Evolutionary conservation across 305 asterid species (phyloP), one percentile per base, ranked within the genome.

Genomic region (Solanum hybrid): DNA sequence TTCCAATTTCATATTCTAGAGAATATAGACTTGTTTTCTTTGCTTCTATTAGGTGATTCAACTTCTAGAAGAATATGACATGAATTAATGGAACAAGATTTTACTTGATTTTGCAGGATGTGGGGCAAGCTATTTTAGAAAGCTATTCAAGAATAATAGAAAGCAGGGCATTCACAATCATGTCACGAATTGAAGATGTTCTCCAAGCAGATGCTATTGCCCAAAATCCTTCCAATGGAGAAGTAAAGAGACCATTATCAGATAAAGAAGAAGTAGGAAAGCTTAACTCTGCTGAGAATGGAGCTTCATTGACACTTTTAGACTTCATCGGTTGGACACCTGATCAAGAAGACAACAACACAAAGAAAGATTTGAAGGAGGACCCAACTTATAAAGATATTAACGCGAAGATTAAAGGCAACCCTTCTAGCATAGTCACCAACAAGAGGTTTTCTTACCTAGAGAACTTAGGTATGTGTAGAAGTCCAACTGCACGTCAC

Each of bases 141-240:
- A 97, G 99, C 95, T 97, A 97, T 82, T 97, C 99, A 56, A 94
- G 99, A 92, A 95, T 96, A 82, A 94, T 97, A 34, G 99, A 97
- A 86, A 97, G 98, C 91, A 87, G 95, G 88, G 99, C 98, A 31
- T 95, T 91, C 89, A 95, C 95, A 10, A 96, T 97, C 77, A 86
- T 96, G 89, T 34, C 96, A 11, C 92, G 96, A 86, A 93, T 95
- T 88, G 97, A 95, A 46, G 95, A 95, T 71, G 96, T 95, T 7
- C 91, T 93, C 93, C 93, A 90, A 22, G 96, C 93, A 3, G 97
- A 95, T 88, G 60, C 94, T 79, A 88, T 87, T 17, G 94, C 95
- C 17, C 93, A 93, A 90, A 91, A 89, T 89, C 93, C 96, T 29
- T 66, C 93, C 3, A 29, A 29, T 29, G 31, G 2, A 29, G 31